Evolutionary conservation across 2,329 filamentous ascomycete species (phyloP), one percentile per base, ranked within the genome.

Genomic region (Fusarium nisikadoi): DNA sequence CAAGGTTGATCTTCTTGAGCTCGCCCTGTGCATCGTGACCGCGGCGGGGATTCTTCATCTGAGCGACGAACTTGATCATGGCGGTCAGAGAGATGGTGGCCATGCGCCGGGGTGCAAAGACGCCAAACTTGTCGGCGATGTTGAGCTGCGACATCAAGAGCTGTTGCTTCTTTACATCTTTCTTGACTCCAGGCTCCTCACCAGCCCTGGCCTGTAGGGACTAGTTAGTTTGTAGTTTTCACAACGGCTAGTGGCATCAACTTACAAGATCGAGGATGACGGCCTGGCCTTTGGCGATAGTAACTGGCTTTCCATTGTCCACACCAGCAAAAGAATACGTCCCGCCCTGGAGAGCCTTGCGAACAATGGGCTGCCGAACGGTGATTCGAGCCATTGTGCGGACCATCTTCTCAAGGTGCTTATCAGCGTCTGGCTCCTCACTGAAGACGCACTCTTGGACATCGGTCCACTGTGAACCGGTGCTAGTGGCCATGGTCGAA

Each of bases 1-100:
- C 69, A 8, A 76, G 46, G 11, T 43, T 29, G 19, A 76, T 50
- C 27, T 60, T 72, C 67, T 75, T 76, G 31, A 67, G 54, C 12
- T 33, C 57, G 4, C 74, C 75, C 14, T 75, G 75, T 0, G 72
- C 49, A 19, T 76, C 69, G 12, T 76, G 74, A 9, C 75, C 75
- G 3, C 75, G 74, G 23, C 75, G 72, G 1, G 62, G 61, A 39
- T 76, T 67, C 36, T 75, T 68, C 62, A 76, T 73, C 54, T 73
- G 70, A 5, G 69, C 71, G 2, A 76, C 43, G 9, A 76, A 60
- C 39, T 69, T 76, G 45, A 75, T 61, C 75, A 77, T 76, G 7
- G 65, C 49, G 12, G 59, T 67, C 1, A 59, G 23, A 16, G 54
- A 49, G 23, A 59, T 36, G 1, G 53, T 59, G 25, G 41, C 59